Evolutionary conservation across 176 grass and related monocot species (phyloP), one percentile per base, ranked within the genome.

Genomic region (Oryza longistaminata): DNA sequence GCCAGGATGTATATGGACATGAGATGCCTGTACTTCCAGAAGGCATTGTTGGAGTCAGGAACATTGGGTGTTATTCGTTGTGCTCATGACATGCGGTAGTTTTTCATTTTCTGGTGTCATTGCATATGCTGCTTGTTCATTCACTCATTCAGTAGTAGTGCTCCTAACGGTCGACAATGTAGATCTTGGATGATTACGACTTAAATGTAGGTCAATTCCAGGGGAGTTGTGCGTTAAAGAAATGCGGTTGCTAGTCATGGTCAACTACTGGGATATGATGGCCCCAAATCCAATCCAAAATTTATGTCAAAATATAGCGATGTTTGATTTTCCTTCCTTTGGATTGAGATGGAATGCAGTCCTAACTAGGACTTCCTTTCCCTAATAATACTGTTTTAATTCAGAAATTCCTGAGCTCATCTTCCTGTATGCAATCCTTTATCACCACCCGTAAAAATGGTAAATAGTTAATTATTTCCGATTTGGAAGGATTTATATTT

Each of bases 1-100:
- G 90, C 90, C 42, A 92, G 93, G 81, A 81, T 95, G 90, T 95
- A 95, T 85, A 90, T 95, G 74, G 93, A 95, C 48, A 85, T 85
- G 76, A 90, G 93, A 34, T 92, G 93, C 29, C 25, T 95, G 11
- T 95, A 95, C 75, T 95, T 95, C 82, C 93, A 92, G 85, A 95
- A 92, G 78, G 88, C 93, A 46, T 82, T 95, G 3, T 79, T 95
- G 74, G 90, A 95, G 78, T 95, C 90, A 53, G 93, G 93, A 15
- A 95, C 93, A 34, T 73, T 95, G 45, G 90, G 93, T 48, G 82
- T 14, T 27, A 8, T 55, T 48, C 29, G 34, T 37, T 7, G 35
- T 37, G 35, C 35, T 37, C 14, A 53, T 17, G 50, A 4, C 50
- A 17, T 53, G 15, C 50, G 2, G 16, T 55, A 55, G 49, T 17